phyloP scores from a whole-genome alignment of 1,139 yeast species.

The Hyphopichia wangnamkhiaoensis region DNA sequence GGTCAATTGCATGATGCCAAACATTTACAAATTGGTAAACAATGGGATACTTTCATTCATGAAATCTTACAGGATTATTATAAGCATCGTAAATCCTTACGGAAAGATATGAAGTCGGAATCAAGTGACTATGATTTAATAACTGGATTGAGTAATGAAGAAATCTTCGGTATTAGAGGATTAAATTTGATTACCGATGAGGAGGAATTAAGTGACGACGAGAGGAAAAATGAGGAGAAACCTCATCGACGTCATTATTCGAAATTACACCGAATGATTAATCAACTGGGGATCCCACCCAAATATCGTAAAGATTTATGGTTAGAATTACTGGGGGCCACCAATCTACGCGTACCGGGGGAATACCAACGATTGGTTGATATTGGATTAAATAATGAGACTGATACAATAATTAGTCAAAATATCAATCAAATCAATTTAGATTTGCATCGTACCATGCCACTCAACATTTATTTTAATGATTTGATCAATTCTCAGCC shows the following conservation, averaged over 20 bases:
- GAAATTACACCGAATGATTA: slow-evolving; percentile 37
- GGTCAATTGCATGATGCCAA: slow-evolving; percentile 37
- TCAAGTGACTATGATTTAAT: slow-evolving; percentile 8
- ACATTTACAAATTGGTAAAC: slow-evolving; percentile 25
- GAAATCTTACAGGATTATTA: slow-evolving; percentile 27
- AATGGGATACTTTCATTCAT: slow-evolving; percentile 38
- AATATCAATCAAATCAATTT: slow-evolving; percentile 54
- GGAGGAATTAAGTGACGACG: neutral
- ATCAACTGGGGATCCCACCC: slow-evolving; percentile 47
- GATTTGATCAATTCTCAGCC: slow-evolving; percentile 40
- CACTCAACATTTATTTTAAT: slow-evolving; percentile 53
- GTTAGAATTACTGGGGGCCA: slow-evolving; percentile 58
- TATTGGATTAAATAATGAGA: slow-evolving; percentile 10
- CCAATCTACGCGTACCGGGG: slow-evolving; percentile 47
- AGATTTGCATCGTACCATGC: slow-evolving; percentile 59
- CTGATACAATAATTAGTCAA: slow-evolving; percentile 23
- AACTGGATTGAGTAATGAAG: slow-evolving; percentile 11
- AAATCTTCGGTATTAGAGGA: slow-evolving; percentile 42
- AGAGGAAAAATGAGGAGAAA: neutral
- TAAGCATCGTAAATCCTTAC: slow-evolving; percentile 23
- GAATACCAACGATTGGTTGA: slow-evolving; percentile 40
- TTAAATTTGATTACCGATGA: slow-evolving; percentile 21
- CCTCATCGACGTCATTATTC: slow-evolving; percentile 9
- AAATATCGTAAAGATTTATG: slow-evolving; percentile 51
- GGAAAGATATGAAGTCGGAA: slow-evolving; percentile 11